Evolutionary conservation across 1,139 yeast species (phyloP).

Genomic region (Taiozyma sp.): DNA sequence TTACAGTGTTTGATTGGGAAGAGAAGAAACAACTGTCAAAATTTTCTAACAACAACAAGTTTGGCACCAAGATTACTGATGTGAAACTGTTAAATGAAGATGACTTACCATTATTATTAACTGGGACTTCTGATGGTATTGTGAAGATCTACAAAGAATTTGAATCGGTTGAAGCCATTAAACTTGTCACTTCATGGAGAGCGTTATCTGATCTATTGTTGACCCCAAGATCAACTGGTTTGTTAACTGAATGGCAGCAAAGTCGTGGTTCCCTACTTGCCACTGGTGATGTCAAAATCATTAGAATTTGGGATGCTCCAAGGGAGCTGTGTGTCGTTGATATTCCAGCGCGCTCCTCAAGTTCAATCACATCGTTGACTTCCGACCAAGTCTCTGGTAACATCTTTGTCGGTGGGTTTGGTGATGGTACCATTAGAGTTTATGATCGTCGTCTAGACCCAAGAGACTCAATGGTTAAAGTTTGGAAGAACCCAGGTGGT

Average conservation of each 20-base stretch:
- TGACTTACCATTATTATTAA: slow-evolving; percentile 75
- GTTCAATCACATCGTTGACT: slow-evolving; percentile 84
- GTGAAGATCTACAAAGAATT: slow-evolving; percentile 81
- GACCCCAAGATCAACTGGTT: slow-evolving; percentile 79
- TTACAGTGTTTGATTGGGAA: slow-evolving; percentile 91
- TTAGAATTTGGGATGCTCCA: slow-evolving; percentile 95
- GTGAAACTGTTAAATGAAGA: slow-evolving; percentile 86
- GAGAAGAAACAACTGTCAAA: slow-evolving; percentile 50
- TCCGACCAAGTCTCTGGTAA: slow-evolving; percentile 98
- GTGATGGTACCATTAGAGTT: slow-evolving; percentile 86
- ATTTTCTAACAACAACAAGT: slow-evolving; percentile 82
- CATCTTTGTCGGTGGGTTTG: slow-evolving; percentile 86
- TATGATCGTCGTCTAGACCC: slow-evolving; percentile 87
- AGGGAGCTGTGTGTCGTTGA: slow-evolving; percentile 83
- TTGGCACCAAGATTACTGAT: slow-evolving; percentile 86
- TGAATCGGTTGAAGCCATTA: slow-evolving; percentile 50
- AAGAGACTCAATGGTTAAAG: slow-evolving; percentile 79
- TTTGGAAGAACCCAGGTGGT: slow-evolving; percentile 55
- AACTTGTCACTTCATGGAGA: slow-evolving; percentile 86
- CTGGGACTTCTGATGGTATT: slow-evolving; percentile 94
- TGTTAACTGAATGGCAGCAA: slow-evolving; percentile 96
- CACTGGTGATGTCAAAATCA: slow-evolving; percentile 92
- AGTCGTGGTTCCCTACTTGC: slow-evolving; percentile 87
- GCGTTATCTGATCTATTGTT: slow-evolving; percentile 81
- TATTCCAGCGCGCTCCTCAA: slow-evolving; percentile 86